phyloP scores from a whole-genome alignment of 805 yeast genomes.

The Candida hungchunana region DNA sequence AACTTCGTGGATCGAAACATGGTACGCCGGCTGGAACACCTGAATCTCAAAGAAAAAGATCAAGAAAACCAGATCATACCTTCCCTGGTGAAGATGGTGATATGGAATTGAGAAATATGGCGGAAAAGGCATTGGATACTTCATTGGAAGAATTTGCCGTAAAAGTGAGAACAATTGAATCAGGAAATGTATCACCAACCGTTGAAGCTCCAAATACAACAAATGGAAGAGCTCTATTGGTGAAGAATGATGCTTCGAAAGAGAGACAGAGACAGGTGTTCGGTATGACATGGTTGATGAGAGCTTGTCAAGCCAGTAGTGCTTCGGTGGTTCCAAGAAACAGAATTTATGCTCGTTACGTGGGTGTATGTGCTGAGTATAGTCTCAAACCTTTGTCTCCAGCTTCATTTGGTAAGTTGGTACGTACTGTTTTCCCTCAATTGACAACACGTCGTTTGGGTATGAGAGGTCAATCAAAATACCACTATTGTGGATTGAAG shows the following conservation, averaged over 20 bases:
- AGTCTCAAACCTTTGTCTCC: constrained; percentile 61
- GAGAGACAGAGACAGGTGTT: constrained; percentile 72
- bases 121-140: constrained; percentile 23
- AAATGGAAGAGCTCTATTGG: constrained; percentile 22
- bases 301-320: constrained; percentile 48
- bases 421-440: constrained; percentile 56
- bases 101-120: constrained; percentile 34
- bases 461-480: constrained; percentile 71
- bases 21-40: constrained; percentile 14
- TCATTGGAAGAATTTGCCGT: constrained; percentile 42
- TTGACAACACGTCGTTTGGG: constrained; percentile 73
- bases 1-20: constrained; percentile 8
- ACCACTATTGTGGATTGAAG: constrained; percentile 76
- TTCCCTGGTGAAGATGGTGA: constrained; percentile 32
- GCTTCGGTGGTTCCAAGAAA: constrained; percentile 61
- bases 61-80: constrained; percentile 26
- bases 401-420: constrained; percentile 74
- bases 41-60: constrained; percentile 24
- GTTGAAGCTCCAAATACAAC: constrained; percentile 24
- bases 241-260: constrained; percentile 25
- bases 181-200: constrained; percentile 13
- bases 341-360: constrained; percentile 64
- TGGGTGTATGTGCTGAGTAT: constrained; percentile 49
- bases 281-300: constrained; percentile 77
- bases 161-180: constrained; percentile 41